Evolutionary conservation across 2,329 filamentous ascomycete genomes (phyloP).

Genomic region (Xylaria sp.): DNA sequence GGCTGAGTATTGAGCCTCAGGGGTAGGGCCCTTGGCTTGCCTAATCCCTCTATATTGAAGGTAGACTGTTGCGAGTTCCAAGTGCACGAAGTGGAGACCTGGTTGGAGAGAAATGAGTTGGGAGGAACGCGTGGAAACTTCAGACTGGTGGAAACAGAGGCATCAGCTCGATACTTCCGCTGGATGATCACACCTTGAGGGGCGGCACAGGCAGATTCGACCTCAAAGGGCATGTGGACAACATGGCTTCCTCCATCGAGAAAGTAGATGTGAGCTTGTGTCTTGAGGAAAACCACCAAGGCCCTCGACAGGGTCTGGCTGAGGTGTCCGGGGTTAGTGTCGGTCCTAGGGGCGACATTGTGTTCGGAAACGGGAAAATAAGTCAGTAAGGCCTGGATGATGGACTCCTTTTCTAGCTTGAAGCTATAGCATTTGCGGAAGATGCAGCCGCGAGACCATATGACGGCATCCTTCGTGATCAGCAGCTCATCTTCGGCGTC

Average conservation of each 20-base stretch:
- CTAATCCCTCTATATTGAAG: conserved; percentile 54
- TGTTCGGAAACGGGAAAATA: conserved; percentile 61
- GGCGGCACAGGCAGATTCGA: conserved; percentile 78
- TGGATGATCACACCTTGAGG: conserved; percentile 82
- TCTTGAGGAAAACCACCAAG: conserved; percentile 84
- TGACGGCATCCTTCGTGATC: conserved; percentile 66
- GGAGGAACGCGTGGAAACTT: conserved; percentile 62
- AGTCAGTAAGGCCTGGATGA: conserved; percentile 81
- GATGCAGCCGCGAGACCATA: conserved; percentile 84
- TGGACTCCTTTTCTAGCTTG: conserved; percentile 76
- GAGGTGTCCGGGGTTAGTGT: neutral
- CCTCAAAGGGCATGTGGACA: conserved; percentile 89
- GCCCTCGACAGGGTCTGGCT: conserved; percentile 51
- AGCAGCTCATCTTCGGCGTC: conserved; percentile 71
- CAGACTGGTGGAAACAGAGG: conserved; percentile 46
- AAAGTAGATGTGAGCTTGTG: conserved; percentile 90
- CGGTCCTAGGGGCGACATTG: conserved; percentile 19
- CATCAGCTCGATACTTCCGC: conserved; percentile 59
- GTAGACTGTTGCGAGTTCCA: conserved; percentile 45
- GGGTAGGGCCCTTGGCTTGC: conserved; percentile 49
- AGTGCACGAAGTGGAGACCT: conserved; percentile 49
- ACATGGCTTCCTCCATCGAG: conserved; percentile 82
- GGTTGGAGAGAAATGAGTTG: conserved; percentile 75
- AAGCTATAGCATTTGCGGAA: conserved; percentile 84
- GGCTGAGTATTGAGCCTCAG: conserved; percentile 49